Conservation (phyloP, 106 monocot genomes). For the Triglochin maritima region DNA sequence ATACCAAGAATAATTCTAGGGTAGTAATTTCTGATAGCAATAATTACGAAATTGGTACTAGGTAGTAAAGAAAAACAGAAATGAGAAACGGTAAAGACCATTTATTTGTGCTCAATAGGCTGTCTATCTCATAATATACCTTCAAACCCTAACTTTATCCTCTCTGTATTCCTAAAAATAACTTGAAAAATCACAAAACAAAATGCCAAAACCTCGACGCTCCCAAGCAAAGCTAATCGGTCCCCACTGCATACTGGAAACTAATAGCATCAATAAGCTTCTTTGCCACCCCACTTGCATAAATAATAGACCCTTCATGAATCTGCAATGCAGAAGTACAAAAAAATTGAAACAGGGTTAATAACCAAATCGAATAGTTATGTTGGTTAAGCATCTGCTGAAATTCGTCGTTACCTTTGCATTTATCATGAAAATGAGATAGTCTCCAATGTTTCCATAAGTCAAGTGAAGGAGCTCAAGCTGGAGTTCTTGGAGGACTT, state of each 20-base stretch:
- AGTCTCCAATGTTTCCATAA: conserved; percentile 66
- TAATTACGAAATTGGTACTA: too few species aligned
- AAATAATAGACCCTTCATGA: conserved; percentile 40
- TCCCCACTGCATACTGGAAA: background rate
- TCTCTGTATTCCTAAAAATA: too few species aligned
- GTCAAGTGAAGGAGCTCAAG: conserved; percentile 66
- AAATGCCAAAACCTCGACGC: too few species aligned
- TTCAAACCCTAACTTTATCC: too few species aligned
- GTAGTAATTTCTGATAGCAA: too few species aligned
- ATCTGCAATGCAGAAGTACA: conserved; percentile 27
- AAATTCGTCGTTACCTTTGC: conserved; percentile 32
- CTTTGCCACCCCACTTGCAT: conserved; percentile 65
- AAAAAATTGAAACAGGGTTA: background rate
- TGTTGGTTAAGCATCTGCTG: background rate
- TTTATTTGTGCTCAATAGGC: too few species aligned
- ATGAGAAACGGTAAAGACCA: too few species aligned
- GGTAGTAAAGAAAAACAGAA: too few species aligned
- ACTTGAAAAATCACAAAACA: too few species aligned
- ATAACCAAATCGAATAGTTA: conserved; percentile 4
- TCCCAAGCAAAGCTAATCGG: background rate
- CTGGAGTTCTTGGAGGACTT: conserved; percentile 44
- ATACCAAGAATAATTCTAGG: too few species aligned
- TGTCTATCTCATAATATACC: too few species aligned
- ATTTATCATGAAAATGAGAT: conserved; percentile 65
- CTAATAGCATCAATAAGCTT: conserved; percentile 60